Percentiles rank a stretch among this genome's conserved stretches.
Evolutionary conservation across 2,329 filamentous ascomycete species (phyloP).

Genomic region (Penicillium concentricum): DNA sequence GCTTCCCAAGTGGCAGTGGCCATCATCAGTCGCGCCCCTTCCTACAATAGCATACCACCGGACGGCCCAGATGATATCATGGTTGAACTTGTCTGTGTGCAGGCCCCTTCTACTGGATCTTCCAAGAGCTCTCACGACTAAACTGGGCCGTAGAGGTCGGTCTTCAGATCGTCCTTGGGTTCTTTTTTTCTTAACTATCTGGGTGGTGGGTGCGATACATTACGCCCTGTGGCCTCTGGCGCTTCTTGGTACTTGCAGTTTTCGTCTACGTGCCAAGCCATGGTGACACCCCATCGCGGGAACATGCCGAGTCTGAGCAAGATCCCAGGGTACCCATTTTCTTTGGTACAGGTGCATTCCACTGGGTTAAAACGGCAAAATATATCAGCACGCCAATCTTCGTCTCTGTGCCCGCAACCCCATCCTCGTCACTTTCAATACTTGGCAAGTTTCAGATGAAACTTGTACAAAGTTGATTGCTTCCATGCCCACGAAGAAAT

Average conservation of each 20-base stretch:
- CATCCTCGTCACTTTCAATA: neutral
- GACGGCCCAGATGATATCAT: conserved; percentile 31
- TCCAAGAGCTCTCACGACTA: conserved; percentile 22
- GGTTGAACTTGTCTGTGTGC: conserved; percentile 38
- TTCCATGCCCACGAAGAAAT: neutral
- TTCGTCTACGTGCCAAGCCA: neutral
- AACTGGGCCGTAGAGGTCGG: neutral
- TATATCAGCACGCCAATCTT: too few relatives aligned
- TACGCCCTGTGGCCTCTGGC: too few relatives aligned
- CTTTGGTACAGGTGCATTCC: neutral
- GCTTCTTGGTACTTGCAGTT: neutral
- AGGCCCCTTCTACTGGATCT: conserved; percentile 31
- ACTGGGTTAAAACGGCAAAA: neutral
- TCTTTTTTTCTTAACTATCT: neutral
- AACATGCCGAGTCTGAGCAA: neutral
- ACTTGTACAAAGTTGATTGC: neutral
- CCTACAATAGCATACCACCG: conserved; percentile 26
- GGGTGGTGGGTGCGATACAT: neutral
- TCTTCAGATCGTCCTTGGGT: neutral
- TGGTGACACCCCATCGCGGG: neutral
- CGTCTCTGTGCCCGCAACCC: too few relatives aligned
- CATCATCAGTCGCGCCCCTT: conserved; percentile 36
- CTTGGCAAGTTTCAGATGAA: neutral
- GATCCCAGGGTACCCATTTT: neutral
- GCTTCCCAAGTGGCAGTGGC: conserved; percentile 39